phyloP scores from a whole-genome alignment of 768 basidiomycete genomes.

The Leccinum subgranulosum region DNA sequence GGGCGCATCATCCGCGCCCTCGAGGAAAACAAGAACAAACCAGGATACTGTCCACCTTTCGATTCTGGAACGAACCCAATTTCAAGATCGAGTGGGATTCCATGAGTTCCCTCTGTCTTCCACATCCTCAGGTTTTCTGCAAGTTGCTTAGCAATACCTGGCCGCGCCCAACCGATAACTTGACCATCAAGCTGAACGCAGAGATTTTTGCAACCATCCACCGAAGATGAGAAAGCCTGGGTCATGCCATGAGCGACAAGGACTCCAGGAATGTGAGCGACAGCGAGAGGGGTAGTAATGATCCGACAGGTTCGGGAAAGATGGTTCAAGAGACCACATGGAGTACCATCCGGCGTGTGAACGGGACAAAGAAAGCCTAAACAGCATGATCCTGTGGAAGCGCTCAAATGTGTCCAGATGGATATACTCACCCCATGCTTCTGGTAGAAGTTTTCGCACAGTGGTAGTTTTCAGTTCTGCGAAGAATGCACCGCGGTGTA shows the following conservation, averaged over 20 bases:
- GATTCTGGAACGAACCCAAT: conserved; percentile 88
- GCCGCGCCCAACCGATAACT: conserved; percentile 90
- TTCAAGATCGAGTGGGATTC: conserved; percentile 90
- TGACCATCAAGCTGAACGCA: conserved; percentile 95
- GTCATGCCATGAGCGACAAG: conserved; percentile 93
- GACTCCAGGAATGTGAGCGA: conserved; percentile 76
- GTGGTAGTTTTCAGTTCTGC: conserved; percentile 97
- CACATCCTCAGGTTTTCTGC: conserved; percentile 85
- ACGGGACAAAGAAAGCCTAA: conserved; percentile 96
- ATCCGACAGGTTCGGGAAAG: conserved; percentile 92
- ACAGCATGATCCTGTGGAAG: conserved; percentile 6
- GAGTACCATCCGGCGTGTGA: conserved; percentile 97
- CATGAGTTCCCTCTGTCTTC: conserved; percentile 86
- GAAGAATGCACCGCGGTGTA: conserved; percentile 99
- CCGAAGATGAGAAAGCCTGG: conserved; percentile 72
- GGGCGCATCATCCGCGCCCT: conserved; percentile 96
- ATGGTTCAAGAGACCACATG: conserved; percentile 97
- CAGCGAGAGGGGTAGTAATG: conserved; percentile 70
- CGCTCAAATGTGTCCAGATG: background rate
- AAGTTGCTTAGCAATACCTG: conserved; percentile 68
- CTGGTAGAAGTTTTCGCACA: conserved; percentile 93
- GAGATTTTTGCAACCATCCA: conserved; percentile 79
- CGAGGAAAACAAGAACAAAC: conserved; percentile 87
- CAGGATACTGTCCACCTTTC: conserved; percentile 95
- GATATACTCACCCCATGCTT: conserved; percentile 82